Conservation (phyloP, 176 grass and related monocot species). For the Oryza nivara region DNA sequence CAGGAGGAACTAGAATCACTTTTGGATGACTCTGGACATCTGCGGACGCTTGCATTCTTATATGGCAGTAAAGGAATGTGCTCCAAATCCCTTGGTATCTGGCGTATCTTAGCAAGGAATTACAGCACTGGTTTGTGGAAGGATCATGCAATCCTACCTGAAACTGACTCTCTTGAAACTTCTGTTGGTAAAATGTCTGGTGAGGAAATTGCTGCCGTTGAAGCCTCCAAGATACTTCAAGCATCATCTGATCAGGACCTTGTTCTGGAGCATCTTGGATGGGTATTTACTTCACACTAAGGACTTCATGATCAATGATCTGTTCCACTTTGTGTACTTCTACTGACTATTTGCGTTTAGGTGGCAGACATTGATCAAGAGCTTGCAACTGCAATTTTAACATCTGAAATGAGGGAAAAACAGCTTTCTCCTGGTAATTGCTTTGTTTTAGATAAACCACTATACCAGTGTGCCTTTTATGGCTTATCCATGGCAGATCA, state of each 20-base stretch:
- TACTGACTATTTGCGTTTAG: conserved; percentile 51
- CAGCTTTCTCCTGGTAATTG: conserved; percentile 85
- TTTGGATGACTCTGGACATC: conserved; percentile 87
- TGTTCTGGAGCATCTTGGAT: conserved; percentile 94
- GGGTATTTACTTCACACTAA: conserved; percentile 63
- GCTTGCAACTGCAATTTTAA: conserved; percentile 81
- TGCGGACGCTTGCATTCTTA: conserved; percentile 89
- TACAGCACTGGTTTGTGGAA: conserved; percentile 77
- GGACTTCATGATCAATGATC: background rate
- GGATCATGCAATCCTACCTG: conserved; percentile 45
- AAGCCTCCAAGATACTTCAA: conserved; percentile 90
- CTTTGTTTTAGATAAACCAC: conserved; percentile 32
- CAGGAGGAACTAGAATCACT: conserved; percentile 95
- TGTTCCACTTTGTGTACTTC: conserved; percentile 31
- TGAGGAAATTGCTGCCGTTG: conserved; percentile 67
- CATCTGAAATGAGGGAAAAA: conserved; percentile 74
- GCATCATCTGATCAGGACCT: conserved; percentile 83
- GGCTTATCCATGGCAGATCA: conserved; percentile 5
- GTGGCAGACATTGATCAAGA: conserved; percentile 83
- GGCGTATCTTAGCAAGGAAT: conserved; percentile 85
- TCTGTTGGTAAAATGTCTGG: conserved; percentile 47
- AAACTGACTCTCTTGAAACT: conserved; percentile 44
- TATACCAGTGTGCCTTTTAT: conserved; percentile 28
- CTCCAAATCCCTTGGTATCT: conserved; percentile 81
- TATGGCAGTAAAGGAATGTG: conserved; percentile 93